A percentile compares a stretch with the other conserved stretches of the same genome.
These are phyloP conservation scores for Irpex sp. DNA, from an alignment of 1,284 basidiomycete species.

Conservation along the genomic window DNA sequence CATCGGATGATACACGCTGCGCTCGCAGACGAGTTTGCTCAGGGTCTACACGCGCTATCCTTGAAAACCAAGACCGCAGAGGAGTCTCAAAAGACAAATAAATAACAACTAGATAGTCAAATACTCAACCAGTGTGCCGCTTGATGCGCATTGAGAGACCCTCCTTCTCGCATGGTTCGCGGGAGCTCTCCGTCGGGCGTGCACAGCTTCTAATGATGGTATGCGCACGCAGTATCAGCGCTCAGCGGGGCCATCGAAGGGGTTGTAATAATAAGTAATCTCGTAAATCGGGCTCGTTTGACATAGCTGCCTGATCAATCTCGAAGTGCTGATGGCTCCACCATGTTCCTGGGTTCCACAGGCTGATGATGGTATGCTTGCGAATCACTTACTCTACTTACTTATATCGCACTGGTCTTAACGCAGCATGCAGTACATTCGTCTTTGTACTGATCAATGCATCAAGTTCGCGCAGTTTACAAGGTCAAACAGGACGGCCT, in stretches of 20 bases:
- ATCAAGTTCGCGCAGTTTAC: background rate
- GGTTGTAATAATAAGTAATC: background rate
- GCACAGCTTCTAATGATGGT: background rate
- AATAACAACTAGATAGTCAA: no score
- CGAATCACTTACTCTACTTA: background rate
- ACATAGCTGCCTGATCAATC: background rate
- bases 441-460: background rate
- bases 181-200: background rate
- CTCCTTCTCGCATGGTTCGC: background rate
- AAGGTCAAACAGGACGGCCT: background rate
- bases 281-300: background rate
- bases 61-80: constrained; percentile 66
- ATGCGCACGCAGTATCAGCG: background rate
- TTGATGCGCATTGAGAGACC: no score
- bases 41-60: constrained; percentile 74
- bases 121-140: no score
- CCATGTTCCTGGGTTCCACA: background rate
- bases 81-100: constrained; percentile 34
- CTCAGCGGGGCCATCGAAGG: background rate
- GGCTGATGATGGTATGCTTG: background rate
- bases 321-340: background rate
- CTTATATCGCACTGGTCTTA: background rate
- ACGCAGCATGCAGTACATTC: background rate
- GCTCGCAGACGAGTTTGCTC: constrained; percentile 62
- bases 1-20: constrained; percentile 74